Evolutionary conservation across 306 rosid genomes (phyloP).

Genomic region (Carpinus viminea): DNA sequence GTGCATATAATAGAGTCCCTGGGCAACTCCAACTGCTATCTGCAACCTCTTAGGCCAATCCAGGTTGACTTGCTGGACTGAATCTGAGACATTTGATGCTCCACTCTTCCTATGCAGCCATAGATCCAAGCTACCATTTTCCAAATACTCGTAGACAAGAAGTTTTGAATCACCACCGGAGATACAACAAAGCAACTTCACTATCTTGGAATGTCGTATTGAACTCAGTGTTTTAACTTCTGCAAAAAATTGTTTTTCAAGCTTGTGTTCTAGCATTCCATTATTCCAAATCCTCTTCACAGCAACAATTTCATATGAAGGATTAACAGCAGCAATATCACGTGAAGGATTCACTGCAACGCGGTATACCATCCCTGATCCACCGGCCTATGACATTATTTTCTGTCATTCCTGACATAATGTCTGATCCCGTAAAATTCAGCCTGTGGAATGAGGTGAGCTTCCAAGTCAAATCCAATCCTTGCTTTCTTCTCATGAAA

Average conservation of each 20-base stretch:
- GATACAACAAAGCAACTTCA: slow-evolving; percentile 66
- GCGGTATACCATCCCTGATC: background rate
- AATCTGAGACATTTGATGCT: slow-evolving; percentile 29
- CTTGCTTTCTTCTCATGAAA: too few species aligned
- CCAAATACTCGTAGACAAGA: slow-evolving; percentile 76
- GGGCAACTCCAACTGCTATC: slow-evolving; percentile 67
- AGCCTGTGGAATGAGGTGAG: too few species aligned
- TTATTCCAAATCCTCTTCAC: slow-evolving; percentile 65
- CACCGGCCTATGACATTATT: too few species aligned
- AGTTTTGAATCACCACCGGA: slow-evolving; percentile 60
- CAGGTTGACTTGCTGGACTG: slow-evolving; percentile 30
- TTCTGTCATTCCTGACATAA: too few species aligned
- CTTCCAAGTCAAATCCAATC: too few species aligned
- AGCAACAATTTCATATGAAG: slow-evolving; percentile 36
- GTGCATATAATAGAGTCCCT: background rate
- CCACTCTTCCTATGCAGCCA: slow-evolving; percentile 54
- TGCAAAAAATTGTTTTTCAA: slow-evolving; percentile 63
- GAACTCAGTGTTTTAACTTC: slow-evolving; percentile 67
- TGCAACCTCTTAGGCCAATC: slow-evolving; percentile 78
- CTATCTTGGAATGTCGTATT: slow-evolving; percentile 76
- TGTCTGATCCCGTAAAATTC: too few species aligned
- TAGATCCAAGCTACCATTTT: slow-evolving; percentile 66
- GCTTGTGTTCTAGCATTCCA: slow-evolving; percentile 30
- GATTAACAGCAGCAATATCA: slow-evolving; percentile 23
- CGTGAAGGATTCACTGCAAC: slow-evolving; percentile 7